Conservation (phyloP, 2,329 filamentous ascomycete species). For the Cladosporium sphaerospermum region DNA sequence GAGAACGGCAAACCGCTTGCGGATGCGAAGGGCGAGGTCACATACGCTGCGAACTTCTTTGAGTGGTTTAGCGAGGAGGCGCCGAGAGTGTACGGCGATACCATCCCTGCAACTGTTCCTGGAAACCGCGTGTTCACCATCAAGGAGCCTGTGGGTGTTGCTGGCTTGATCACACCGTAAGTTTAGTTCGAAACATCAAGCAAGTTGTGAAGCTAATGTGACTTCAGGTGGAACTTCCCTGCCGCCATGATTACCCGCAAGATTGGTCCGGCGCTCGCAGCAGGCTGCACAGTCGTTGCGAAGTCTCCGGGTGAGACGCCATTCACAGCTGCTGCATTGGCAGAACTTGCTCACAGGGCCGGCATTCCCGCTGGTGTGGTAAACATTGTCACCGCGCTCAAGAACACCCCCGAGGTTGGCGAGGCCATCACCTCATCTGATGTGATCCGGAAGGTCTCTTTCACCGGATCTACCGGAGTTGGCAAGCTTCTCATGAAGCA, state of each 20-base stretch:
- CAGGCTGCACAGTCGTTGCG: constrained; percentile 89
- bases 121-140: constrained; percentile 71
- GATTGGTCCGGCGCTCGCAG: constrained; percentile 60
- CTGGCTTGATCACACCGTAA: constrained; percentile 68
- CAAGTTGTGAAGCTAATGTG: neutral
- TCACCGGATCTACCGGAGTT: constrained; percentile 70
- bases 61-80: constrained; percentile 81
- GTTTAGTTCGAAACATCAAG: constrained; percentile 20
- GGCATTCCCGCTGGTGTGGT: constrained; percentile 87
- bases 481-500: constrained; percentile 84
- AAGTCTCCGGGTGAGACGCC: constrained; percentile 92
- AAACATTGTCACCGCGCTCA: constrained; percentile 74
- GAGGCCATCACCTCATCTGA: constrained; percentile 68
- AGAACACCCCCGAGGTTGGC: constrained; percentile 76
- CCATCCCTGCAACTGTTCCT: constrained; percentile 62
- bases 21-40: constrained; percentile 28
- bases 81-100: constrained; percentile 65
- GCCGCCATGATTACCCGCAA: constrained; percentile 45
- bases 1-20: constrained; percentile 30
- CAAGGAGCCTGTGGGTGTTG: constrained; percentile 80
- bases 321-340: constrained; percentile 79
- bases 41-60: constrained; percentile 67
- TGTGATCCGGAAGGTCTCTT: constrained; percentile 81
- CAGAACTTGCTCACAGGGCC: constrained; percentile 77
- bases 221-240: constrained; percentile 64